Evolutionary conservation across 805 yeast genomes (phyloP).

Genomic region (Saccharomyces jurei): DNA sequence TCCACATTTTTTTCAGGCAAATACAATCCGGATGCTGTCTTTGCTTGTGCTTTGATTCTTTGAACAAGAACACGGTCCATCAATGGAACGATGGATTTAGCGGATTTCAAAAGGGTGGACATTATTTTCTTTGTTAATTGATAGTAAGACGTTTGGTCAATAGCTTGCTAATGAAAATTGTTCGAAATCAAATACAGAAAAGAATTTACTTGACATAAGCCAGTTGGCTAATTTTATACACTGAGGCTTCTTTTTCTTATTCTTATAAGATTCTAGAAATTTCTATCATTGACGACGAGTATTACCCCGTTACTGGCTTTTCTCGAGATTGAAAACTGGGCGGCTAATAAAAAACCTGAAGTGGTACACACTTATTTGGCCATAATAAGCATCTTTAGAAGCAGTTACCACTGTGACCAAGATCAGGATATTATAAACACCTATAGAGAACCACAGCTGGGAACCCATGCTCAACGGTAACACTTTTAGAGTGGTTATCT

Average conservation of each 20-base stretch:
- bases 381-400: neutral
- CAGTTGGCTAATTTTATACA: neutral
- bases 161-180: neutral
- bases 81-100: conserved; percentile 82
- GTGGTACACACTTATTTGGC: neutral
- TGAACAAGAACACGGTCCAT: conserved; percentile 95
- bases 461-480: no score
- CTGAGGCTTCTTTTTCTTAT: neutral
- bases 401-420: neutral
- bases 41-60: conserved; percentile 81
- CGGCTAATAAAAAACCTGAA: neutral
- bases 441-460: no score
- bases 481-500: no score
- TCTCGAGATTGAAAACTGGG: neutral
- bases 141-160: neutral
- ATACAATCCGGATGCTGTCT: conserved; percentile 88
- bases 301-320: neutral
- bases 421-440: no score
- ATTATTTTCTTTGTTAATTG: conserved; percentile 6
- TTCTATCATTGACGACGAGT: neutral
- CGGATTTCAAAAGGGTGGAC: conserved; percentile 67
- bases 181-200: neutral
- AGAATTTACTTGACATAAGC: neutral
- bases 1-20: conserved; percentile 95
- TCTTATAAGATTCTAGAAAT: neutral